Evolutionary conservation across 1,284 basidiomycete genomes (phyloP).

Genomic region (Boletus nobilissimus): DNA sequence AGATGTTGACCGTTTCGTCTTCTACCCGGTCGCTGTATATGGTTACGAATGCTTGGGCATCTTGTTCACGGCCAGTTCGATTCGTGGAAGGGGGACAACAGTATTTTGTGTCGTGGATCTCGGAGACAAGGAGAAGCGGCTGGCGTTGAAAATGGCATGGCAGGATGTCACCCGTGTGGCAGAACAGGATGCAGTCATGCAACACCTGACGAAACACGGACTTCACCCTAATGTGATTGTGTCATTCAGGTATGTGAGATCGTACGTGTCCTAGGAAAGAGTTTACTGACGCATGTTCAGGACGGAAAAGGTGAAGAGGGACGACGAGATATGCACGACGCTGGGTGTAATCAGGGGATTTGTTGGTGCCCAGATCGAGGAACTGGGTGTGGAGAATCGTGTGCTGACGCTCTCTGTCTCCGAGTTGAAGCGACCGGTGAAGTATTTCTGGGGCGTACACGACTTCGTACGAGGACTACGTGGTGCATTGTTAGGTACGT

Average conservation of each 20-base stretch:
- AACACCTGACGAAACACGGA: neutral
- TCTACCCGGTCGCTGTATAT: too few relatives aligned
- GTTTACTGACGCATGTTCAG: neutral
- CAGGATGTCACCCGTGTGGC: slow-evolving; percentile 20
- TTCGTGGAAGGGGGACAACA: slow-evolving; percentile 28
- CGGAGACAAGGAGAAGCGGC: accelerated
- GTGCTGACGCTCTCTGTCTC: neutral
- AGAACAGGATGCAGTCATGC: slow-evolving; percentile 5
- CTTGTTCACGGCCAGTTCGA: slow-evolving; percentile 23
- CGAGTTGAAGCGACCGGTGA: slow-evolving; percentile 14
- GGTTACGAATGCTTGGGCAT: slow-evolving; percentile 7
- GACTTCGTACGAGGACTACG: slow-evolving; percentile 30
- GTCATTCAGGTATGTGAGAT: slow-evolving; percentile 7
- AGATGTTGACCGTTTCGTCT: too few relatives aligned
- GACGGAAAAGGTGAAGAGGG: neutral
- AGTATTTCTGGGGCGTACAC: slow-evolving; percentile 35
- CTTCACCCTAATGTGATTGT: slow-evolving; percentile 15
- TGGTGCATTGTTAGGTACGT: slow-evolving; percentile 26
- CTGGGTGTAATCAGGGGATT: slow-evolving; percentile 16
- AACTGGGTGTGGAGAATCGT: neutral
- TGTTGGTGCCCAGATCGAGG: neutral
- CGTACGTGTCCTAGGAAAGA: accelerated
- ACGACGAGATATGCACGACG: slow-evolving; percentile 8
- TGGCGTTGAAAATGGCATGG: slow-evolving; percentile 30
- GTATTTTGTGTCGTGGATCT: slow-evolving; percentile 18